phyloP scores from a whole-genome alignment of 345 rosid species.

The Pelargonium nanum region DNA sequence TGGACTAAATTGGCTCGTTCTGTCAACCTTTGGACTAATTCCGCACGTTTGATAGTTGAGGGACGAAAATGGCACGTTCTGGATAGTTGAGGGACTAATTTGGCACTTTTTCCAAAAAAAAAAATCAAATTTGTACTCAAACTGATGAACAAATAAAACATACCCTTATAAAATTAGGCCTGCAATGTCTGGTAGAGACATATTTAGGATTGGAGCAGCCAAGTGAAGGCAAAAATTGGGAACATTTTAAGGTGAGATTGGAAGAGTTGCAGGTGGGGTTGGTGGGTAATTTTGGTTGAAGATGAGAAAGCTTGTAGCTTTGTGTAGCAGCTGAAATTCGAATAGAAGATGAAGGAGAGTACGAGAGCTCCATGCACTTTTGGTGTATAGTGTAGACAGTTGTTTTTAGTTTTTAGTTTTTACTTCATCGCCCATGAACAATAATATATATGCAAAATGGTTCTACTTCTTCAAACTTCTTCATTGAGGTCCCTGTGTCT shows the following conservation, averaged over 20 bases:
- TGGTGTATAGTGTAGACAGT: too few species aligned
- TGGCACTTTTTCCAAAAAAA: too few species aligned
- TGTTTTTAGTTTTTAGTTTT: too few species aligned
- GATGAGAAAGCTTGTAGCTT: constrained; percentile 13
- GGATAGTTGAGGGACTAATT: not conserved
- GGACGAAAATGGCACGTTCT: too few species aligned
- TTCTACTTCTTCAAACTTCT: too few species aligned
- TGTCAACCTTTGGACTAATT: too few species aligned
- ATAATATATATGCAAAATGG: too few species aligned
- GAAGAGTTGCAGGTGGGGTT: constrained; percentile 9
- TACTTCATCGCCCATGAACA: too few species aligned
- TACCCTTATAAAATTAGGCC: constrained; percentile 36
- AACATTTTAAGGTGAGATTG: constrained; percentile 11
- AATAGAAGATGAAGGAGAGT: constrained; percentile 20
- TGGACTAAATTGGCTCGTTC: too few species aligned
- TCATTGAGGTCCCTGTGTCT: too few species aligned
- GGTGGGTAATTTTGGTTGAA: constrained; percentile 10
- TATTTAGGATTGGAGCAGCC: constrained; percentile 18
- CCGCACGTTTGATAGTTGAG: too few species aligned
- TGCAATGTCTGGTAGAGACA: constrained; percentile 8
- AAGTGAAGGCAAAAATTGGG: constrained; percentile 14
- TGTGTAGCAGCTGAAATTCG: constrained; percentile 21
- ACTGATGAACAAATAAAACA: not conserved
- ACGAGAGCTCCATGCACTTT: constrained; percentile 42
- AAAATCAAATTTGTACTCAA: not conserved